Percentiles rank a stretch among this genome's conserved stretches.
Conservation (phyloP, 148 eudicot species). For the Euryodendron excelsum region DNA sequence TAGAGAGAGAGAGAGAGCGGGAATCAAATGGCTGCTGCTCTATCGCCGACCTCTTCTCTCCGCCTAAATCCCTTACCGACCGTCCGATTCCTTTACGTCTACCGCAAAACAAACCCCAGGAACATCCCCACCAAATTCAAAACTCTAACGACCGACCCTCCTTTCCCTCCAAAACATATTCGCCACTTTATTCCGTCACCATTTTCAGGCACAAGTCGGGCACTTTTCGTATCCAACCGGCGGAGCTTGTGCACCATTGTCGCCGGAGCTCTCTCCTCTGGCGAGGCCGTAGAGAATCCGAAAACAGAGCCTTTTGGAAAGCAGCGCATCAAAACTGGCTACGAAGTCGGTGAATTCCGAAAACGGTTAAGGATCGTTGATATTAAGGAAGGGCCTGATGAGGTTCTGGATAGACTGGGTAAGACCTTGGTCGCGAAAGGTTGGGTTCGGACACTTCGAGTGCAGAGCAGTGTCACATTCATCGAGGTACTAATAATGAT, state of each 20-base stretch:
- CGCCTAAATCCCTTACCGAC: slow-evolving; percentile 53
- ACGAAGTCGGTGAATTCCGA: slow-evolving; percentile 56
- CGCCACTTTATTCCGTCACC: neutral
- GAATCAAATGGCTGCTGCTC: slow-evolving; percentile 39
- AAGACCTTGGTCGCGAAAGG: slow-evolving; percentile 70
- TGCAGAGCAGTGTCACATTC: slow-evolving; percentile 88
- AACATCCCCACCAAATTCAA: neutral
- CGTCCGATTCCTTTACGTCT: slow-evolving; percentile 45
- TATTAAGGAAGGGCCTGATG: slow-evolving; percentile 63
- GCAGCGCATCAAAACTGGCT: slow-evolving; percentile 15
- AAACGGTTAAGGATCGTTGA: slow-evolving; percentile 65
- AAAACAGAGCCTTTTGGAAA: slow-evolving; percentile 24
- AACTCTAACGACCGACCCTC: slow-evolving; percentile 18
- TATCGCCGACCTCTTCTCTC: slow-evolving; percentile 54
- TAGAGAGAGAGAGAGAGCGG: slow-evolving; percentile 6
- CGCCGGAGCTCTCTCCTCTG: slow-evolving; percentile 39
- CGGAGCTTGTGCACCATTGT: slow-evolving; percentile 38
- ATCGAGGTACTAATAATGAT: slow-evolving; percentile 55
- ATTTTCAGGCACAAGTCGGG: slow-evolving; percentile 8
- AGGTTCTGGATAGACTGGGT: slow-evolving; percentile 78
- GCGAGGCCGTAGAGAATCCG: slow-evolving; percentile 30
- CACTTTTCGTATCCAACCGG: slow-evolving; percentile 18
- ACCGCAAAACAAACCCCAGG: slow-evolving; percentile 18
- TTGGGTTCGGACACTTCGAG: slow-evolving; percentile 85
- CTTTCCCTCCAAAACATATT: slow-evolving; percentile 19